Base-by-base conservation (phyloP, 495 filamentous ascomycete species). In the Aspergillus bertholletiae region DNA sequence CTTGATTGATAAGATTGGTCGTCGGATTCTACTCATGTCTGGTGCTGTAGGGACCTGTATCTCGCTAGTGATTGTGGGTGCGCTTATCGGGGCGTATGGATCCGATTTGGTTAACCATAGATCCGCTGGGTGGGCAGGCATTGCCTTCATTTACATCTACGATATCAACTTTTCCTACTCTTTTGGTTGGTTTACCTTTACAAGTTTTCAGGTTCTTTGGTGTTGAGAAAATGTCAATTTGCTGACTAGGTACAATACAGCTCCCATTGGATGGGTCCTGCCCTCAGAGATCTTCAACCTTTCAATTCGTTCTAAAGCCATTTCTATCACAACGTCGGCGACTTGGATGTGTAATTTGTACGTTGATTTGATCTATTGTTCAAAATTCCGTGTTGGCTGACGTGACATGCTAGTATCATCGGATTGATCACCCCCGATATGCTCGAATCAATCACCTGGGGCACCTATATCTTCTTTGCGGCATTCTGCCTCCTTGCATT, bases 111-210 rank as follows among this genome's bases (percentile, higher is more conserved):
- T 68, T 1, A 59, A 63, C 7, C 82, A 94, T 55, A 63, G 70
- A 18, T 81, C 80, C 0, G 86, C 85, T 7, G 89, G 88, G 0
- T 94, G 89, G 88, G 88, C 77, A 4, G 88, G 86, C 7, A 85
- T 90, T 17, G 83, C 75, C 53, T 90, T 92, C 78, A 87, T 94
- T 53, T 94, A 88, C 80, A 78, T 92, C 26, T 94, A 90, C 61
- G 87, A 91, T 60, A 73, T 89, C 39, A 86, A 90, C 63, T 94
- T 92, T 62, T 88, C 87, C 24, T 91, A 73, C 28, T 72, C 72
- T 0, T 72, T 70, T 34, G 72, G 73, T 74, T 52, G 51, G 69
- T 58, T 1, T 17, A 12, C 17, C 7, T 6, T 30, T 43, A 43
- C 4, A n/a, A 37, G 32, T 22, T 45, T n/a, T n/a, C n/a, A n/a